These are phyloP conservation scores for Mycena metata DNA, from an alignment of 768 basidiomycete genomes.

Conservation along the genomic window DNA sequence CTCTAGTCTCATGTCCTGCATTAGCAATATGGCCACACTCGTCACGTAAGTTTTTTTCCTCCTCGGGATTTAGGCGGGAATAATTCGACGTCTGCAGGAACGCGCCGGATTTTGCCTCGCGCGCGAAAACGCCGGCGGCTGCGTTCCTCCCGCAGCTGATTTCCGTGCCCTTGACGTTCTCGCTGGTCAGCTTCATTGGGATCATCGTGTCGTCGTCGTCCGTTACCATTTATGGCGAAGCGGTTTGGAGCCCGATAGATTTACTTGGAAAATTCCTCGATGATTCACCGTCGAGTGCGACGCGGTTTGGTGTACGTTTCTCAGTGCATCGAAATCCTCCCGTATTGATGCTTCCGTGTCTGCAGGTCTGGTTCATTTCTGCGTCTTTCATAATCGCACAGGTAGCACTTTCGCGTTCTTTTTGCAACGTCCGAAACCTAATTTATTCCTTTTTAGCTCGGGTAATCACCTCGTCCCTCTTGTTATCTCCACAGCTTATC, in stretches of 20 bases:
- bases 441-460: constrained; percentile 29
- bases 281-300: constrained; percentile 69
- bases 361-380: constrained; percentile 82
- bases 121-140: constrained; percentile 66
- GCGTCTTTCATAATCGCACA: constrained; percentile 86
- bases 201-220: constrained; percentile 88
- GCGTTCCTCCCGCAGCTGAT: constrained; percentile 77
- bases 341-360: not conserved
- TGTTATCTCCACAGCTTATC: constrained; percentile 4
- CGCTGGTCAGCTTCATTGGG: constrained; percentile 82
- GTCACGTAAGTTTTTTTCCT: constrained; percentile 62
- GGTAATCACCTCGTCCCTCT: constrained; percentile 20
- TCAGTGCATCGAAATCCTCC: no score
- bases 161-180: constrained; percentile 80
- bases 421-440: not conserved
- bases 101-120: constrained; percentile 83
- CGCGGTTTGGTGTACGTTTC: constrained; percentile 71
- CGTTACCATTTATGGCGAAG: constrained; percentile 79
- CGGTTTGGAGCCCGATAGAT: constrained; percentile 85
- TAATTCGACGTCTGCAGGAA: constrained; percentile 57
- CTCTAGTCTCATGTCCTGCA: constrained; percentile 78
- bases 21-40: constrained; percentile 85
- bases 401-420: constrained; percentile 22
- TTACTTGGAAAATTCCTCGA: constrained; percentile 79
- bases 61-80: constrained; percentile 35